A percentile compares a stretch with the other conserved stretches of the same genome.
These are phyloP conservation scores for Panicum miliaceum DNA, from an alignment of 176 grass and related monocot species.

Conservation along the genomic window DNA sequence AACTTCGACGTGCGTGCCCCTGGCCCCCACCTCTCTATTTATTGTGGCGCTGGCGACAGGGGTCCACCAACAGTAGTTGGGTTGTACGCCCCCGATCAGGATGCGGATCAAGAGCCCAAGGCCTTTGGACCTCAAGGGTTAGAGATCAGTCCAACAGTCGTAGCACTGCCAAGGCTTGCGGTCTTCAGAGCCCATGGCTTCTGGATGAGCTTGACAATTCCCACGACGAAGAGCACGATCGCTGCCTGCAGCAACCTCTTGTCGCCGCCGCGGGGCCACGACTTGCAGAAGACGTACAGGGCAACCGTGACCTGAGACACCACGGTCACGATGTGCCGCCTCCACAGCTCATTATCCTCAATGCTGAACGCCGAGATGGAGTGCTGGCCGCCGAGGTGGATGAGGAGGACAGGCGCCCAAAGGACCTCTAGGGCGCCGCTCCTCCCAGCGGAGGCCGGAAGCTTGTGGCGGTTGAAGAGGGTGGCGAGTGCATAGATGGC, in stretches of 20 bases:
- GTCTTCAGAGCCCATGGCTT: neutral
- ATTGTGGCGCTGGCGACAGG: too few relatives aligned
- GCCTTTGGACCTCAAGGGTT: too few relatives aligned
- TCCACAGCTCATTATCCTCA: conserved; percentile 19
- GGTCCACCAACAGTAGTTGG: too few relatives aligned
- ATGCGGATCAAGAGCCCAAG: too few relatives aligned
- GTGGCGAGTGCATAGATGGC: neutral
- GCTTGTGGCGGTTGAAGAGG: too few relatives aligned
- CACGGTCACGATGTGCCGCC: neutral
- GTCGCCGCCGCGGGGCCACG: neutral
- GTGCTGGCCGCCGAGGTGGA: neutral
- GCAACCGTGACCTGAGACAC: neutral
- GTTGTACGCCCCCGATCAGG: too few relatives aligned
- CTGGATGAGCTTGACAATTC: neutral
- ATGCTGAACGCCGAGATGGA: neutral
- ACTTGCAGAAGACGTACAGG: conserved; percentile 8
- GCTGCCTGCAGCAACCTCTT: neutral
- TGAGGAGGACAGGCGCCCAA: neutral
- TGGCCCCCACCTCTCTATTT: too few relatives aligned
- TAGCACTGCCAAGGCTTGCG: too few relatives aligned
- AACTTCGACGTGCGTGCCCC: too few relatives aligned
- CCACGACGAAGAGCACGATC: neutral
- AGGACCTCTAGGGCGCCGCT: neutral
- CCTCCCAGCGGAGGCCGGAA: too few relatives aligned
- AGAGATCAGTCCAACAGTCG: too few relatives aligned